These are phyloP conservation scores for Alternaria metachromatica DNA, from an alignment of 2,329 filamentous ascomycete species.

Conservation along the genomic window DNA sequence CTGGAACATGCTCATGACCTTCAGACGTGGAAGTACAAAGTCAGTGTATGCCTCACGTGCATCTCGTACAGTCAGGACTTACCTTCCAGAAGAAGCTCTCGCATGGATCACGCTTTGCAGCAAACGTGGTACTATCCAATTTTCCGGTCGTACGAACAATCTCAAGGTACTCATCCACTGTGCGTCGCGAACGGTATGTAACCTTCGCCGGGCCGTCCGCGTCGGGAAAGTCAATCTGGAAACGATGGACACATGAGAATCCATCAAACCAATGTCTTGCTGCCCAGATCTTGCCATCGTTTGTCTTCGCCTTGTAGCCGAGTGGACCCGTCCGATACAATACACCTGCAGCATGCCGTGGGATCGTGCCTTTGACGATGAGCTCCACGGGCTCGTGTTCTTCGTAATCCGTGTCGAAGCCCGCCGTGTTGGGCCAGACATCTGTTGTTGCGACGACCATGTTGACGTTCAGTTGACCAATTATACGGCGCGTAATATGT, in stretches of 20 bases:
- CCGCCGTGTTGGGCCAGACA: constrained; percentile 40
- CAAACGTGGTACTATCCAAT: constrained; percentile 68
- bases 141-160: constrained; percentile 66
- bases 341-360: constrained; percentile 72
- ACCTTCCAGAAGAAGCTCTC: constrained; percentile 72
- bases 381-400: constrained; percentile 70
- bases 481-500: neutral
- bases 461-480: neutral
- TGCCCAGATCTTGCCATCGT: constrained; percentile 63
- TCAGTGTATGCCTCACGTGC: neutral
- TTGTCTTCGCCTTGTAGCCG: constrained; percentile 66
- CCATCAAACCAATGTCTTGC: constrained; percentile 84
- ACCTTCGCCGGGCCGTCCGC: constrained; percentile 55
- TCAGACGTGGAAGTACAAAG: neutral
- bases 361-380: constrained; percentile 69
- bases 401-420: constrained; percentile 71
- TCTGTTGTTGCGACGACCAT: constrained; percentile 22
- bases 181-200: constrained; percentile 73
- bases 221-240: constrained; percentile 65
- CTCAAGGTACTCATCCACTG: constrained; percentile 69
- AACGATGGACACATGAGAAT: constrained; percentile 73
- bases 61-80: neutral
- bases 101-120: constrained; percentile 75
- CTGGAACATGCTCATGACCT: constrained; percentile 66
- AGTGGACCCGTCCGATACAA: constrained; percentile 74